These are phyloP conservation scores for Cenococcum geophilum DNA, from an alignment of 495 filamentous ascomycete species.

Conservation along the genomic window DNA sequence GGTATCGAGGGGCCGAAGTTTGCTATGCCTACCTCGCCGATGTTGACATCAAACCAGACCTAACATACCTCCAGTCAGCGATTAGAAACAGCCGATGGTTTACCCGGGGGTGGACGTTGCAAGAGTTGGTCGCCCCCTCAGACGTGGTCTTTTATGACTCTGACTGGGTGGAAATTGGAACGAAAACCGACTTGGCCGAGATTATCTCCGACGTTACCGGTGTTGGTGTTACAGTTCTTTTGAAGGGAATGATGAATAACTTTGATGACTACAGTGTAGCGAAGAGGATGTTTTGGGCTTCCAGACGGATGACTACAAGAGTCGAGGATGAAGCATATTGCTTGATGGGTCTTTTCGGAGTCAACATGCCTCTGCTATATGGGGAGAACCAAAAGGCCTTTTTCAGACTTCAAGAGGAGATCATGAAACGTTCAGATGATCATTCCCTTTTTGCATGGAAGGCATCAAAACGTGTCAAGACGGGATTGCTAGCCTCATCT, in stretches of 20 bases:
- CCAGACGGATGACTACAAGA: slow-evolving; percentile 1
- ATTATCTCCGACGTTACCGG: slow-evolving; percentile 17
- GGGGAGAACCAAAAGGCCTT: slow-evolving; percentile 5
- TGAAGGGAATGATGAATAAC: slow-evolving; percentile 7
- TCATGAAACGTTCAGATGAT: slow-evolving; percentile 1
- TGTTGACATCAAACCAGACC: not conserved
- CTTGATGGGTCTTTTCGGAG: slow-evolving; percentile 10
- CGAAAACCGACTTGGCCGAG: slow-evolving; percentile 14
- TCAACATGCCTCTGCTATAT: slow-evolving; percentile 8
- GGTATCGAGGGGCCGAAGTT: slow-evolving; percentile 3
- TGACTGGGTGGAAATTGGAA: slow-evolving; percentile 17
- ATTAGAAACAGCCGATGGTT: slow-evolving; percentile 11
- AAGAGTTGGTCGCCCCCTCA: slow-evolving; percentile 12
- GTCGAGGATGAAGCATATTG: slow-evolving; percentile 11
- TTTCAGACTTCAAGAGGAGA: slow-evolving; percentile 4
- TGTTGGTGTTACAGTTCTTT: slow-evolving; percentile 13
- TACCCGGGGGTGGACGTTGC: slow-evolving; percentile 12
- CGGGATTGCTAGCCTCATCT: not conserved
- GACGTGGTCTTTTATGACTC: slow-evolving; percentile 21
- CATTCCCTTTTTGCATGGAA: slow-evolving; percentile 4
- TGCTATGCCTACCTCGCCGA: slow-evolving; percentile 11
- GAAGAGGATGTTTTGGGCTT: slow-evolving; percentile 5
- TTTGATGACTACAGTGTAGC: slow-evolving; percentile 6
- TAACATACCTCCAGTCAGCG: not conserved
- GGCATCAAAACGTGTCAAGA: not conserved